phyloP scores from a whole-genome alignment of 257 asterid species.

The Jasminum sambac region DNA sequence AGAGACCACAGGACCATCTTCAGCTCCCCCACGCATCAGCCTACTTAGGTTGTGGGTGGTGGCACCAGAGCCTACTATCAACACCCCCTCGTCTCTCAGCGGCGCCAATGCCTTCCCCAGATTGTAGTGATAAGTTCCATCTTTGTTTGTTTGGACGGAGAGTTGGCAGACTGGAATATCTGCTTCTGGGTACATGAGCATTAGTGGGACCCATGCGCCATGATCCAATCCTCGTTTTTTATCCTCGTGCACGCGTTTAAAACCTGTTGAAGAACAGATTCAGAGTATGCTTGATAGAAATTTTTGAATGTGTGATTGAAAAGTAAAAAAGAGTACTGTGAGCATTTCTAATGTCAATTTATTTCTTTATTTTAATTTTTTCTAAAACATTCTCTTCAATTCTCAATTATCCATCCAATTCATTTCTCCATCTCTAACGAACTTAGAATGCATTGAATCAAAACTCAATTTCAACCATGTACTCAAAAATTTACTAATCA shows the following conservation, averaged over 20 bases:
- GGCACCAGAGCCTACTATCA: constrained; percentile 49
- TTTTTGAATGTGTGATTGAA: too few species aligned
- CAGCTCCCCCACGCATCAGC: constrained; percentile 21
- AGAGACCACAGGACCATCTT: constrained; percentile 21
- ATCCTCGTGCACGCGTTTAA: constrained; percentile 41
- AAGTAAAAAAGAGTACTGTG: too few species aligned
- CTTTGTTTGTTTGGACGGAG: constrained; percentile 50
- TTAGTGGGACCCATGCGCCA: constrained; percentile 71
- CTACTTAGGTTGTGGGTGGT: constrained; percentile 51
- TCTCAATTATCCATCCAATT: too few species aligned
- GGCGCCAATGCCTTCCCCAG: constrained; percentile 46
- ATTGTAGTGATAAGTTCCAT: constrained; percentile 49
- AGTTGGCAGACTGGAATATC: constrained; percentile 63
- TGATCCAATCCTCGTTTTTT: constrained; percentile 58
- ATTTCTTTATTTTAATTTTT: too few species aligned
- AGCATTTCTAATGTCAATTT: too few species aligned
- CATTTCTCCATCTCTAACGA: too few species aligned
- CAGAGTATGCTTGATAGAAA: too few species aligned
- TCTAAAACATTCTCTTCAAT: too few species aligned
- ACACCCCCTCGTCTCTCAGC: constrained; percentile 49
- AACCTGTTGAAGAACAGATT: background rate
- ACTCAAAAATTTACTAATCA: too few species aligned
- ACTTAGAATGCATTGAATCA: too few species aligned
- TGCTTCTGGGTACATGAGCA: constrained; percentile 66
- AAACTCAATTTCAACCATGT: too few species aligned